Percentiles rank a stretch among this genome's conserved stretches.
phyloP scores from a whole-genome alignment of 202 grass and related monocot genomes.

The Panicum virgatum region DNA sequence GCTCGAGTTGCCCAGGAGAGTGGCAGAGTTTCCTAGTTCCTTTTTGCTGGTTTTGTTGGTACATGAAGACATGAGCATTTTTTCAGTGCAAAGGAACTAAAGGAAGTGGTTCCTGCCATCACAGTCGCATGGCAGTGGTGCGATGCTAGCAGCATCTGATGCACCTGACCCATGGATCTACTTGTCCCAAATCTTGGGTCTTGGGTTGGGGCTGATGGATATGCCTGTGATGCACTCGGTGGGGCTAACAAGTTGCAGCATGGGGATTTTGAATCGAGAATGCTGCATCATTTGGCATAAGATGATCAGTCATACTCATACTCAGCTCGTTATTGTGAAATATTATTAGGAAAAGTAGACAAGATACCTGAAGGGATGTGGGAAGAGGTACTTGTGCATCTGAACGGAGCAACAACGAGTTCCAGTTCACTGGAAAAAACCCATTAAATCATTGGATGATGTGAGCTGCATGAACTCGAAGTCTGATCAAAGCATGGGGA shows the following conservation, averaged over 20 bases:
- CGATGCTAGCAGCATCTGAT: neutral
- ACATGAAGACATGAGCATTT: neutral
- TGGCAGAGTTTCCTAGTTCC: constrained; percentile 46
- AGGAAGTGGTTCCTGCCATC: neutral
- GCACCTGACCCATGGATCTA: neutral
- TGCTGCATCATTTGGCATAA: neutral
- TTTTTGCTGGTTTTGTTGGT: neutral
- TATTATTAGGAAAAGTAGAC: neutral
- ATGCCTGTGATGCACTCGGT: neutral
- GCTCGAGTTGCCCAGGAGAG: constrained; percentile 45
- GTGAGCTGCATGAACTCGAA: neutral
- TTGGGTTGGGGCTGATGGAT: neutral
- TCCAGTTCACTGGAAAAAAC: neutral
- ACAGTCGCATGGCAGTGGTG: neutral
- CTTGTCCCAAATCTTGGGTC: neutral
- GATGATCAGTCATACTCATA: neutral
- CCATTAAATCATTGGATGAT: neutral
- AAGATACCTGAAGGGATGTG: neutral
- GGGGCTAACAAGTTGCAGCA: neutral
- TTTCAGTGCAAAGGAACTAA: constrained; percentile 7
- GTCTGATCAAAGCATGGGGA: neutral
- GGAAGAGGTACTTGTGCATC: neutral
- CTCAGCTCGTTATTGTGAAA: neutral
- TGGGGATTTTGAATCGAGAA: constrained; percentile 5
- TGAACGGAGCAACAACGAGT: neutral